Conservation (phyloP, 2,329 filamentous ascomycete genomes). For the Fusarium phyllophilum region DNA sequence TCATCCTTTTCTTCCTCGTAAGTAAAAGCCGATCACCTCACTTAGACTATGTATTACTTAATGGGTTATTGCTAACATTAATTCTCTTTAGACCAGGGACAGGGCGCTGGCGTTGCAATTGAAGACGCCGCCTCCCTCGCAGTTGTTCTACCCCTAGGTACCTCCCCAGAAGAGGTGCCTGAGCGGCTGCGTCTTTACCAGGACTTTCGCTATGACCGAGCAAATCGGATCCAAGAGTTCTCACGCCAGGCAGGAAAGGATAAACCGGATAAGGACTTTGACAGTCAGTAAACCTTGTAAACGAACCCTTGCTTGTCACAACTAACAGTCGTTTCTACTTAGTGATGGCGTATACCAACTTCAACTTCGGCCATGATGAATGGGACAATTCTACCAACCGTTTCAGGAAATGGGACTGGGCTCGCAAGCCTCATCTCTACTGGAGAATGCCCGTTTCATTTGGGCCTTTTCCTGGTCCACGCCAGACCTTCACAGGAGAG, state of each 20-base stretch:
- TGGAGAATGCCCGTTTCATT: constrained; percentile 42
- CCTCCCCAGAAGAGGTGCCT: constrained; percentile 57
- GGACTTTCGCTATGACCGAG: constrained; percentile 66
- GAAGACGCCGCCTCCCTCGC: constrained; percentile 72
- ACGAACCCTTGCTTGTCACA: accelerated
- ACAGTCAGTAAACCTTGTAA: constrained; percentile 5
- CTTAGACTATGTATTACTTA: too few relatives aligned
- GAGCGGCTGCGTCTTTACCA: constrained; percentile 69
- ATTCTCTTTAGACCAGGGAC: constrained; percentile 42
- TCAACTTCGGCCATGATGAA: constrained; percentile 39
- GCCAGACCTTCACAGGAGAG: constrained; percentile 38
- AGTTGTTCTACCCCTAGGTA: constrained; percentile 63
- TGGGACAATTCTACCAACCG: constrained; percentile 25
- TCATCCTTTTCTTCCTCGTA: constrained; percentile 70
- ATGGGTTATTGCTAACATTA: too few relatives aligned
- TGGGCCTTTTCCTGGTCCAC: constrained; percentile 32
- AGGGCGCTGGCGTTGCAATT: constrained; percentile 69
- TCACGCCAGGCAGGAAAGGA: constrained; percentile 61
- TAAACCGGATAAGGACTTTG: constrained; percentile 18
- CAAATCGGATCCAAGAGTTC: constrained; percentile 66
- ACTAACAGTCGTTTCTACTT: neutral
- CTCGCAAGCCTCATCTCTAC: constrained; percentile 12
- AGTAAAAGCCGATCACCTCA: too few relatives aligned
- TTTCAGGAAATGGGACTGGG: constrained; percentile 30
- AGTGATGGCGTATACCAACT: constrained; percentile 31